phyloP scores from a whole-genome alignment of 2,329 filamentous ascomycete species.

The Claviceps arundinis region DNA sequence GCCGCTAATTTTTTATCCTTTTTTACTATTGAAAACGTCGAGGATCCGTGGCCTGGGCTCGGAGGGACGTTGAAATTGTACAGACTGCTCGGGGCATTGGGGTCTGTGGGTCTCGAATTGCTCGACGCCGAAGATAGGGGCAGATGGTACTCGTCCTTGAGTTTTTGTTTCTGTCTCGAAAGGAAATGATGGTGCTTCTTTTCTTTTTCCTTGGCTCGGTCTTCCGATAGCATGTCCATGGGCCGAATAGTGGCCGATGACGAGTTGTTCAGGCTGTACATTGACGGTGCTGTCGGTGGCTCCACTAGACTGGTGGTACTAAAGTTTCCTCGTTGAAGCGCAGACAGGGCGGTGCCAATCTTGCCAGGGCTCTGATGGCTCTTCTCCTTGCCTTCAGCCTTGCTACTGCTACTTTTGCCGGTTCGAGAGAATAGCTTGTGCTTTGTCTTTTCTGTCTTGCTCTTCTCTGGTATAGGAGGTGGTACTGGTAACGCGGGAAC shows the following conservation, averaged over 20 bases:
- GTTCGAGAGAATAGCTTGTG: slow-evolving; percentile 72
- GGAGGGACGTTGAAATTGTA: slow-evolving; percentile 68
- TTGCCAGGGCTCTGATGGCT: slow-evolving; percentile 61
- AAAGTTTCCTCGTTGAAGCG: slow-evolving; percentile 52
- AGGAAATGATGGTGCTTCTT: slow-evolving; percentile 72
- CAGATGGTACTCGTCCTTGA: slow-evolving; percentile 60
- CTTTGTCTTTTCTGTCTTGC: slow-evolving; percentile 51
- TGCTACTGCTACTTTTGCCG: slow-evolving; percentile 53
- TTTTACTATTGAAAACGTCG: slow-evolving; percentile 66
- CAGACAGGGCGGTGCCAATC: slow-evolving; percentile 52
- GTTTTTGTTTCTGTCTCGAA: slow-evolving; percentile 65
- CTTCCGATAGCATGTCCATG: slow-evolving; percentile 34
- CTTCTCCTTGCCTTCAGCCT: slow-evolving; percentile 52
- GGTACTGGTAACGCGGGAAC: slow-evolving; percentile 19
- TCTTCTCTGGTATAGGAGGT: slow-evolving; percentile 40
- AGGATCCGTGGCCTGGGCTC: slow-evolving; percentile 52
- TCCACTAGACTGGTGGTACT: slow-evolving; percentile 61
- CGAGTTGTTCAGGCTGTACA: slow-evolving; percentile 65
- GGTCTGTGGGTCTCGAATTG: slow-evolving; percentile 64
- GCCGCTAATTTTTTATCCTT: slow-evolving; percentile 77
- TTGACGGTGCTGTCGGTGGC: slow-evolving; percentile 39
- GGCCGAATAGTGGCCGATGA: slow-evolving; percentile 67
- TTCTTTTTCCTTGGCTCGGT: slow-evolving; percentile 43
- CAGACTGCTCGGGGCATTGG: slow-evolving; percentile 58
- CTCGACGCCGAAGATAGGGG: slow-evolving; percentile 64